A percentile compares a stretch with the other conserved stretches of the same genome.
These are phyloP conservation scores for Oxytropis ochrocephala DNA, from an alignment of 306 rosid species.

Conservation along the genomic window DNA sequence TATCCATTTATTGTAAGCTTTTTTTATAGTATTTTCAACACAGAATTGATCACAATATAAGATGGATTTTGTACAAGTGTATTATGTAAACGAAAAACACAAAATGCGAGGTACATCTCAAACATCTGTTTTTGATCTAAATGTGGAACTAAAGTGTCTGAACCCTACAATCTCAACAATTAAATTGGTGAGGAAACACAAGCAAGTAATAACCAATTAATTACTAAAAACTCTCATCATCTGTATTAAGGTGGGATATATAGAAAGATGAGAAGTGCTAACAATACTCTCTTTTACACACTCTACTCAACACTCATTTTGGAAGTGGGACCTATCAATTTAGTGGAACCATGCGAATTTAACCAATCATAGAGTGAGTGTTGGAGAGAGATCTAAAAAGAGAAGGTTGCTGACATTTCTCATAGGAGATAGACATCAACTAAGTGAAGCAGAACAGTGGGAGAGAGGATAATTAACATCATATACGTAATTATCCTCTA, in stretches of 20 bases:
- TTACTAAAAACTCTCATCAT: not conserved
- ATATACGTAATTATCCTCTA: conserved; percentile 13
- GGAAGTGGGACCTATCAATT: too few relatives aligned
- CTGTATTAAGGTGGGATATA: not conserved
- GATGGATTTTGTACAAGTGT: not conserved
- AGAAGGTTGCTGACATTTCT: too few relatives aligned
- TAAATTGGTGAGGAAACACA: too few relatives aligned
- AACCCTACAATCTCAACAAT: too few relatives aligned
- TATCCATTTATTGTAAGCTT: not conserved
- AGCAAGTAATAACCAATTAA: not conserved
- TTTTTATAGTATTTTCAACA: not conserved
- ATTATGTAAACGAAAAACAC: not conserved
- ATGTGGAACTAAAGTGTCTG: too few relatives aligned
- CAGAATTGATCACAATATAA: not conserved
- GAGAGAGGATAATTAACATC: conserved; percentile 23
- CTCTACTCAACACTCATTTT: too few relatives aligned
- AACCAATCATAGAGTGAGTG: too few relatives aligned
- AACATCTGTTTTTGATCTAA: not conserved
- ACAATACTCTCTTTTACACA: too few relatives aligned
- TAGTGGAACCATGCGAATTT: too few relatives aligned
- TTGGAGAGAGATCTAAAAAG: too few relatives aligned
- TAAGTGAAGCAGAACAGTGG: conserved; percentile 17
- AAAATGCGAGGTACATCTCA: not conserved
- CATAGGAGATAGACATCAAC: too few relatives aligned
- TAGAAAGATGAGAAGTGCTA: too few relatives aligned